Percentiles rank a stretch among this genome's conserved stretches.
phyloP scores from a whole-genome alignment of 2,329 filamentous ascomycete genomes.

The Ambrosiella cleistominuta region DNA sequence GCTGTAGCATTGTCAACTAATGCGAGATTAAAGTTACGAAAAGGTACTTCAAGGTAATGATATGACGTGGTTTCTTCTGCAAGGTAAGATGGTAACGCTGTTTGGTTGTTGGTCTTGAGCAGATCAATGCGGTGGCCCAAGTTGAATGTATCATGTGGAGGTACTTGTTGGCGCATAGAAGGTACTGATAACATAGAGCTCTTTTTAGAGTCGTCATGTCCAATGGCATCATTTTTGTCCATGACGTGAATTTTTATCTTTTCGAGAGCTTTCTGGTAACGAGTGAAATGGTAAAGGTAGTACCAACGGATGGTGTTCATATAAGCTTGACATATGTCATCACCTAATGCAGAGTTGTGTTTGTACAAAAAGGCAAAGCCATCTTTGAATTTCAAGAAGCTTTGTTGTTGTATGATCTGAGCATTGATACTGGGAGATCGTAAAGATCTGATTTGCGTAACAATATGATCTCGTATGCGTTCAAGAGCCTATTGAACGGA shows the following conservation, averaged over 20 bases:
- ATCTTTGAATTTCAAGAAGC: constrained; percentile 75
- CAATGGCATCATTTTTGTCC: constrained; percentile 70
- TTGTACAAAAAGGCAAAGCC: constrained; percentile 70
- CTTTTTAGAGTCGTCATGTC: constrained; percentile 55
- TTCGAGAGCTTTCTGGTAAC: constrained; percentile 68
- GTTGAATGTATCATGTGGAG: constrained; percentile 72
- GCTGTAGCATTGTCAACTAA: constrained; percentile 85
- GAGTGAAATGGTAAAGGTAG: constrained; percentile 75
- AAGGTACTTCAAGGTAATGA: constrained; percentile 79
- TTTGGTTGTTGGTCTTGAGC: constrained; percentile 53
- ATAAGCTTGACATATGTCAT: constrained; percentile 84
- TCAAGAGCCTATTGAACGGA: constrained; percentile 56
- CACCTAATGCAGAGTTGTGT: constrained; percentile 65
- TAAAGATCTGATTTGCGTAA: constrained; percentile 83
- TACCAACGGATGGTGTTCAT: constrained; percentile 99
- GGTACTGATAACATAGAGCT: constrained; percentile 35
- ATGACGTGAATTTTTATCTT: constrained; percentile 70
- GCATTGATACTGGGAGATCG: constrained; percentile 93
- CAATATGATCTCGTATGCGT: constrained; percentile 83
- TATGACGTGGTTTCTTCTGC: constrained; percentile 76
- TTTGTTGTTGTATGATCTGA: constrained; percentile 89
- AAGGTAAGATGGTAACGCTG: constrained; percentile 69
- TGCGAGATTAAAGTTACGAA: constrained; percentile 87
- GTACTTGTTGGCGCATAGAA: constrained; percentile 25
- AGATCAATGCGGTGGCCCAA: constrained; percentile 74